Percentiles rank a stretch among this genome's conserved stretches.
Conservation (phyloP, 805 yeast genomes). For the Candida krabiensis region DNA sequence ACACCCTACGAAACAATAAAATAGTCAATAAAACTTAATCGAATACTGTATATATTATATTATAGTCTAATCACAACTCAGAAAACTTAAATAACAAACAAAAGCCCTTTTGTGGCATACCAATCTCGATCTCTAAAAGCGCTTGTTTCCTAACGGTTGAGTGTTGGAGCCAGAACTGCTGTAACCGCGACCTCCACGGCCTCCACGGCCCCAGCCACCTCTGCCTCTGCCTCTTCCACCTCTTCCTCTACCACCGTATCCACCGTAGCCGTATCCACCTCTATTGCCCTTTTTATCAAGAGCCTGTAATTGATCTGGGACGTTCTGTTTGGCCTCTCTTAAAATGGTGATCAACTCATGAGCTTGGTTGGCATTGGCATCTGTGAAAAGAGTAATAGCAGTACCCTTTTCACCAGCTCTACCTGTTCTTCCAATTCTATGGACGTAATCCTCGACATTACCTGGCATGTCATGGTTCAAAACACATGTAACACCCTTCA, state of each 20-base stretch:
- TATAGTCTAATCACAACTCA: conserved; percentile 5
- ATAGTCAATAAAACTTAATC: conserved; percentile 2
- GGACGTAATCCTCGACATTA: conserved; percentile 97
- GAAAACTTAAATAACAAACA: conserved; percentile 1
- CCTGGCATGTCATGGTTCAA: conserved; percentile 97
- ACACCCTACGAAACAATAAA: no score
- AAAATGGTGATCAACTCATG: conserved; percentile 85
- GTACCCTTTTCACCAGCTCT: conserved; percentile 98
- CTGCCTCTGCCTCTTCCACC: conserved; percentile 49
- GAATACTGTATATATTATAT: conserved; percentile 8
- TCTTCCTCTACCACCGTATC: conserved; percentile 56
- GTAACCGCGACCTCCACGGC: conserved; percentile 29
- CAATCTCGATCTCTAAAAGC: no score
- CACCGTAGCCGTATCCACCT: conserved; percentile 54
- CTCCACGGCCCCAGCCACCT: conserved; percentile 41
- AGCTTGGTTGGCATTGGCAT: conserved; percentile 83
- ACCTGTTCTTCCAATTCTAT: conserved; percentile 99
- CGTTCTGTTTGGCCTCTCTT: conserved; percentile 91
- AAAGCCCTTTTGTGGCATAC: no score
- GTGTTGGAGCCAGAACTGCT: conserved; percentile 49
- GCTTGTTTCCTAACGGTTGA: conserved; percentile 48
- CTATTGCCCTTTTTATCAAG: conserved; percentile 76
- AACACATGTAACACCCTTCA: conserved; percentile 93
- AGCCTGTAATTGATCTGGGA: conserved; percentile 77
- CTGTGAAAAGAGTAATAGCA: conserved; percentile 92